Percentiles rank a stretch among this genome's conserved stretches.
Conservation (phyloP, 2,329 filamentous ascomycete genomes). For the Ophiostoma sp. region DNA sequence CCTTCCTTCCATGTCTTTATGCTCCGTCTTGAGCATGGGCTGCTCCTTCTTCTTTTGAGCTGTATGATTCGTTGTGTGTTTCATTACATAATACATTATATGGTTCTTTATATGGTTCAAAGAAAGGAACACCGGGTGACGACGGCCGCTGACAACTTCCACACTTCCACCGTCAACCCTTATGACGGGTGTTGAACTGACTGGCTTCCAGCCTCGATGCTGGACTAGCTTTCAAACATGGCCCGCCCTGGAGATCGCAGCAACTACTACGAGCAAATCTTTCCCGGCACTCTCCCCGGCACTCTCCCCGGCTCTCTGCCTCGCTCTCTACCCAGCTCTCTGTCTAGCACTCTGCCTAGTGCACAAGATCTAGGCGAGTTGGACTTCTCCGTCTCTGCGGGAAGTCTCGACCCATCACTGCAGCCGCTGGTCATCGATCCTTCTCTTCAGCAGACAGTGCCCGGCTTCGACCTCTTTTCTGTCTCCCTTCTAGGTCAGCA, state of each 20-base stretch:
- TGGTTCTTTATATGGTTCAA: too few relatives aligned
- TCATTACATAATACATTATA: too few relatives aligned
- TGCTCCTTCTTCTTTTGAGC: background rate
- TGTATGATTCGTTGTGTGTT: too few relatives aligned
- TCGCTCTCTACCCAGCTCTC: background rate
- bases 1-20: conserved; percentile 11
- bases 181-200: conserved; percentile 19
- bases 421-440: background rate
- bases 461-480: background rate
- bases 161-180: background rate
- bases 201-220: conserved; percentile 19
- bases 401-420: background rate
- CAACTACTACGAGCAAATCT: background rate
- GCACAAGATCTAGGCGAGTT: background rate
- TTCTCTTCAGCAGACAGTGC: background rate
- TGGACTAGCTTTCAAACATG: conserved; percentile 19
- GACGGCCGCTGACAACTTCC: too few relatives aligned
- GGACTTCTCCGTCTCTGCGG: background rate
- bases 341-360: background rate
- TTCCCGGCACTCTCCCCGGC: background rate
- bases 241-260: conserved; percentile 6
- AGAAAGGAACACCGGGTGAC: too few relatives aligned
- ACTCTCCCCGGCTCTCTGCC: background rate
- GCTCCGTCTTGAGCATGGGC: background rate
- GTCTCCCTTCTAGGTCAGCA: background rate